Evolutionary conservation across 2,329 filamentous ascomycete species (phyloP).

Genomic region (Ascomycota sp.): DNA sequence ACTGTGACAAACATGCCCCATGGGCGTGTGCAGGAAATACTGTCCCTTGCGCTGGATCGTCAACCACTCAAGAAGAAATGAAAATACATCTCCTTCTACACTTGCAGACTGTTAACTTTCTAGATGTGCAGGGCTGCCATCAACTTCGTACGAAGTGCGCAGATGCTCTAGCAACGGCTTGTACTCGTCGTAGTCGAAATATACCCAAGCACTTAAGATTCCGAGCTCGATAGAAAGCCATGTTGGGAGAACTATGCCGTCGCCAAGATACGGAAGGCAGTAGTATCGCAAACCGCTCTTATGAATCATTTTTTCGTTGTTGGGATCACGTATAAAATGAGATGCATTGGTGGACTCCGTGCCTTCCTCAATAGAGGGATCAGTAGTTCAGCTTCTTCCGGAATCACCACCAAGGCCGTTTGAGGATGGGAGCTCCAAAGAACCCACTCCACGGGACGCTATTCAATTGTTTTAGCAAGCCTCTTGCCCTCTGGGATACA

Average conservation of each 20-base stretch:
- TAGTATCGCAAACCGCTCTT: conserved; percentile 36
- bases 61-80: neutral
- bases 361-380: conserved; percentile 20
- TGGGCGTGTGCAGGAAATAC: neutral
- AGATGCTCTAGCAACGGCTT: conserved; percentile 6
- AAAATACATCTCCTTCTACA: neutral
- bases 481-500: neutral
- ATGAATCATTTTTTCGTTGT: conserved; percentile 37
- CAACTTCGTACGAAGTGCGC: neutral
- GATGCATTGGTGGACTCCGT: conserved; percentile 12
- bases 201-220: conserved; percentile 38
- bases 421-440: conserved; percentile 28
- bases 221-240: conserved; percentile 40
- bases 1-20: conserved; percentile 1
- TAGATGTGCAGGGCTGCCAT: neutral
- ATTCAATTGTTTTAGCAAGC: conserved; percentile 1
- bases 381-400: conserved; percentile 39
- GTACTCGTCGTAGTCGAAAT: conserved; percentile 32
- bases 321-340: conserved; percentile 38
- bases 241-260: conserved; percentile 15
- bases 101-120: neutral
- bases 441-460: conserved; percentile 38
- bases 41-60: neutral
- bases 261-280: conserved; percentile 19
- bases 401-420: conserved; percentile 34